These are phyloP conservation scores for Podaxis carcinomalis DNA, from an alignment of 768 basidiomycete genomes.

Conservation along the genomic window DNA sequence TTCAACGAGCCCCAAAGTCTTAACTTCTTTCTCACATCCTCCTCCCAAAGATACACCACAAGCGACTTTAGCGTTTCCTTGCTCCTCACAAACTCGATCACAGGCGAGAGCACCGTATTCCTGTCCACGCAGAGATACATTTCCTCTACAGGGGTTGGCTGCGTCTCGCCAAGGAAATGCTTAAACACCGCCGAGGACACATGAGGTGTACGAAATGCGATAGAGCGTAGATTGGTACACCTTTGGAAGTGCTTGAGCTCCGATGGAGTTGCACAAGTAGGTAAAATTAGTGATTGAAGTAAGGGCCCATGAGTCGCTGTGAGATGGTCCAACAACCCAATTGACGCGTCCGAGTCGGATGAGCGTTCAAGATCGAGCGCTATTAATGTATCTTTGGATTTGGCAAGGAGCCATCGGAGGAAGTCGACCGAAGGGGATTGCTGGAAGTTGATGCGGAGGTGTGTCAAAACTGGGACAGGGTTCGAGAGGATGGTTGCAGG, in stretches of 20 bases:
- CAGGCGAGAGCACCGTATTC: constrained; percentile 48
- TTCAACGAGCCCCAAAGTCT: constrained; percentile 49
- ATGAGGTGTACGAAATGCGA: constrained; percentile 10
- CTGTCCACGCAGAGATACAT: constrained; percentile 51
- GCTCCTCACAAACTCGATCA: constrained; percentile 51
- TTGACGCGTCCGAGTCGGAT: constrained; percentile 36
- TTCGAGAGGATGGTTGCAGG: constrained; percentile 34
- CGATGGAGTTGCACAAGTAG: constrained; percentile 40
- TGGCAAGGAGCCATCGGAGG: constrained; percentile 65
- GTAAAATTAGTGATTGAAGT: constrained; percentile 54
- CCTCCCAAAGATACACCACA: constrained; percentile 13
- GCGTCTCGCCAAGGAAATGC: constrained; percentile 18
- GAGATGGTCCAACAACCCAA: constrained; percentile 46
- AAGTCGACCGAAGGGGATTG: constrained; percentile 57
- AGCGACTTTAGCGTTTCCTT: constrained; percentile 29
- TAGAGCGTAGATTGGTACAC: constrained; percentile 4
- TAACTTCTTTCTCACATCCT: constrained; percentile 48
- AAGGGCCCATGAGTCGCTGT: constrained; percentile 42
- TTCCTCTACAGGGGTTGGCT: constrained; percentile 39
- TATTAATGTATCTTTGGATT: constrained; percentile 45
- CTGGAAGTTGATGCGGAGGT: constrained; percentile 65
- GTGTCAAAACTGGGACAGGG: constrained; percentile 25
- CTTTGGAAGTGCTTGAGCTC: constrained; percentile 11
- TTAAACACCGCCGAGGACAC: constrained; percentile 9
- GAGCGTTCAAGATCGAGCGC: constrained; percentile 58